Evolutionary conservation across 2,329 filamentous ascomycete species (phyloP).

Genomic region (Trichoderma oligosporum): DNA sequence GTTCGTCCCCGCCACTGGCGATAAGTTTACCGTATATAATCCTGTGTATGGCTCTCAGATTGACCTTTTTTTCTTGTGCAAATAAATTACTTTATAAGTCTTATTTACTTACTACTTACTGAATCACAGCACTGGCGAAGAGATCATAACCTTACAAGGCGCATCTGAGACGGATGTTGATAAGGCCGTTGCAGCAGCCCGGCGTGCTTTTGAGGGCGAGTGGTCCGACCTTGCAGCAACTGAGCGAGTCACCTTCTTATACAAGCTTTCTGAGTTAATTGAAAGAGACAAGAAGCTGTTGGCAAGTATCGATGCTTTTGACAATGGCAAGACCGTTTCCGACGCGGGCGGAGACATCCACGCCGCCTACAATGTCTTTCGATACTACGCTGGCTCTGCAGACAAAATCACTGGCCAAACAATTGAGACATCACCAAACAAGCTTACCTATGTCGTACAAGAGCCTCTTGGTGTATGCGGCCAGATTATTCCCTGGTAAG

Average conservation of each 20-base stretch:
- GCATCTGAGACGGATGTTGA: slow-evolving; percentile 50
- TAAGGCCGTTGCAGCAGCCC: slow-evolving; percentile 72
- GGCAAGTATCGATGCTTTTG: slow-evolving; percentile 72
- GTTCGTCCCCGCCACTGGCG: slow-evolving; percentile 12
- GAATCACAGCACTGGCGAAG: neutral
- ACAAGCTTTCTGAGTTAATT: slow-evolving; percentile 69
- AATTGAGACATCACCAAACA: slow-evolving; percentile 66
- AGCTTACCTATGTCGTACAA: slow-evolving; percentile 71
- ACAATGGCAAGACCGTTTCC: slow-evolving; percentile 71
- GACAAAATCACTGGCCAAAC: slow-evolving; percentile 82
- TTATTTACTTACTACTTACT: too few relatives aligned
- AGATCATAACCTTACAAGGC: slow-evolving; percentile 4
- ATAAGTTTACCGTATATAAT: slow-evolving; percentile 14
- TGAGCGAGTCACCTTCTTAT: slow-evolving; percentile 62
- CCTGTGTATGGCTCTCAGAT: neutral
- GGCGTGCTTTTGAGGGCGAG: slow-evolving; percentile 68
- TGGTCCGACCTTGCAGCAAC: slow-evolving; percentile 64
- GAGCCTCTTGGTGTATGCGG: slow-evolving; percentile 64
- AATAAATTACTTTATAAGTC: too few relatives aligned
- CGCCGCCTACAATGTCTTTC: slow-evolving; percentile 60
- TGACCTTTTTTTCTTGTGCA: too few relatives aligned
- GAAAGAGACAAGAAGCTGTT: slow-evolving; percentile 69
- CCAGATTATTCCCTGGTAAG: slow-evolving; percentile 69
- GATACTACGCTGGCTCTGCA: slow-evolving; percentile 70
- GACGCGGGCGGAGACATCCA: slow-evolving; percentile 64